Evolutionary conservation across 306 rosid species (phyloP).

Genomic region (Rubus idaeus): DNA sequence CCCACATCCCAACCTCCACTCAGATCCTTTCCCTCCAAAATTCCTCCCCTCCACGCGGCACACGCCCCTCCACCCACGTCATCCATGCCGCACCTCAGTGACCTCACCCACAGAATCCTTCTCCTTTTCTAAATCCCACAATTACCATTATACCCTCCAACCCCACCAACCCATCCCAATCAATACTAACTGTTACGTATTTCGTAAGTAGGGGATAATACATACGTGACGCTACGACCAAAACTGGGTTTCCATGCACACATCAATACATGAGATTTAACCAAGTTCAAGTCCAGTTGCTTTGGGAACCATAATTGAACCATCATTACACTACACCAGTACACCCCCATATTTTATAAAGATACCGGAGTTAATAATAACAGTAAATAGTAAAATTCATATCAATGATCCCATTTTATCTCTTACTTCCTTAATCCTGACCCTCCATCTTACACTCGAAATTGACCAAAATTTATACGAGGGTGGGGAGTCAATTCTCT

Average conservation of each 20-base stretch:
- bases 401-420: neutral
- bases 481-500: neutral
- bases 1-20: slow-evolving; percentile 30
- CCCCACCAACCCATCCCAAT: neutral
- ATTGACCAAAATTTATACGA: neutral
- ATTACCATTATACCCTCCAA: neutral
- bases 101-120: neutral
- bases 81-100: too few relatives aligned
- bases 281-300: neutral
- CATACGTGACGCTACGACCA: neutral
- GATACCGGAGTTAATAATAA: neutral
- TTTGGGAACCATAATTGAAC: slow-evolving; percentile 18
- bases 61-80: slow-evolving; percentile 32
- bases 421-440: neutral
- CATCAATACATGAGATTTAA: neutral
- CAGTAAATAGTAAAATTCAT: neutral
- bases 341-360: neutral
- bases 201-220: neutral
- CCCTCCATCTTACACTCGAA: neutral
- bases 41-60: slow-evolving; percentile 35
- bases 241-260: neutral
- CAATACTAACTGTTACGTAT: neutral
- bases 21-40: slow-evolving; percentile 49
- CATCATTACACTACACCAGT: slow-evolving; percentile 15
- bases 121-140: neutral